phyloP scores from a whole-genome alignment of 345 rosid species.

The Carallia brachiata region DNA sequence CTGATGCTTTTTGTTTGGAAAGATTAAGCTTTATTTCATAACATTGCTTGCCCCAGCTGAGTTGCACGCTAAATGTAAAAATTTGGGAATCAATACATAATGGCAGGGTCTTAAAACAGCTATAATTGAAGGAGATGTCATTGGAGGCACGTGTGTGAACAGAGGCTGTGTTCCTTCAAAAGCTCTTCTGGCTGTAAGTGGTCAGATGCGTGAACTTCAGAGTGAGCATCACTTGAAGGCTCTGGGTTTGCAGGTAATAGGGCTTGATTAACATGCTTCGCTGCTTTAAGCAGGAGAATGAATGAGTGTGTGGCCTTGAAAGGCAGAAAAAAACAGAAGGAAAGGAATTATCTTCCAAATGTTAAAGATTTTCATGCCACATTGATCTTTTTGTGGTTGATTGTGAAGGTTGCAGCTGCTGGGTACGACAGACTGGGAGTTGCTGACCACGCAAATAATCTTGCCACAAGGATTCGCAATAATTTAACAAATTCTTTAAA shows the following conservation, averaged over 20 bases:
- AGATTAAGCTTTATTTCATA: too few relatives aligned
- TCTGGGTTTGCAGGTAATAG: conserved; percentile 82
- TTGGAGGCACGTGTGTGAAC: conserved; percentile 98
- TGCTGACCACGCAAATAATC: conserved; percentile 94
- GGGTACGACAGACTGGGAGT: conserved; percentile 94
- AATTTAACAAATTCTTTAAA: conserved; percentile 93
- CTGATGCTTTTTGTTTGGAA: not conserved
- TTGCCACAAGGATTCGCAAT: conserved; percentile 83
- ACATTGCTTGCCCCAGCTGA: not conserved
- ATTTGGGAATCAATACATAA: not conserved
- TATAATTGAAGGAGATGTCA: conserved; percentile 90
- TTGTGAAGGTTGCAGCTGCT: conserved; percentile 77
- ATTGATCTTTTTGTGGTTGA: not conserved
- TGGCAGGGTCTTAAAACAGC: conserved; percentile 91
- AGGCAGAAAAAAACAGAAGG: not conserved
- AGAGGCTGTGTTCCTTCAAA: conserved; percentile 99
- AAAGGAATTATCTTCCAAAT: not conserved
- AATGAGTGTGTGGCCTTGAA: too few relatives aligned
- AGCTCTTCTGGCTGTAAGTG: conserved; percentile 96
- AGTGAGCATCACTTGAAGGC: conserved; percentile 94
- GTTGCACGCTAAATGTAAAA: not conserved
- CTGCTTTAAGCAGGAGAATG: too few relatives aligned
- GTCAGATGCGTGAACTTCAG: conserved; percentile 93
- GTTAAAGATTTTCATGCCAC: not conserved
- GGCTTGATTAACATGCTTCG: not conserved